These are phyloP conservation scores for Trichocladium antarcticum DNA, from an alignment of 495 filamentous ascomycete genomes.

Conservation along the genomic window DNA sequence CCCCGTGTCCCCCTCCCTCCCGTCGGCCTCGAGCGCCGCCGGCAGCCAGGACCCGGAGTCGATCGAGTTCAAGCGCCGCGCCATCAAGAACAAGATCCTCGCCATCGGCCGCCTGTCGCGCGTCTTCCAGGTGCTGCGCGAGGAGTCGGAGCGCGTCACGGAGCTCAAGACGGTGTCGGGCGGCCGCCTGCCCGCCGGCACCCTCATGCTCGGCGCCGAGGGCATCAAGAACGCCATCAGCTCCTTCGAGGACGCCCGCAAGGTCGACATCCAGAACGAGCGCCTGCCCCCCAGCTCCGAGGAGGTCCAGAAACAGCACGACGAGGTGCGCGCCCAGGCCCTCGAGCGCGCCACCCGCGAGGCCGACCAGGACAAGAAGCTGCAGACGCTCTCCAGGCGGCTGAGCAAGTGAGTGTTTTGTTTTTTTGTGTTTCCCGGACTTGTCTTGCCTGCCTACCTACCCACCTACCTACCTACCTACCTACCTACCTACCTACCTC, in stretches of 20 bases:
- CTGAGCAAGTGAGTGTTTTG: constrained; percentile 98
- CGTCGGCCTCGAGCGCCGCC: constrained; percentile 18
- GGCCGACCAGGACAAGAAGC: constrained; percentile 79
- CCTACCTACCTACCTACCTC: too few relatives aligned
- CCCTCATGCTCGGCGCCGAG: constrained; percentile 94
- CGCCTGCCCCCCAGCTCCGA: constrained; percentile 83
- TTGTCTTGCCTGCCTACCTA: too few relatives aligned
- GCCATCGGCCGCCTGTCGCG: constrained; percentile 93
- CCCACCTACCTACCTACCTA: too few relatives aligned
- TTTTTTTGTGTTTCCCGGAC: too few relatives aligned
- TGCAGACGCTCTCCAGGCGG: constrained; percentile 74
- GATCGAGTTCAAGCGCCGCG: constrained; percentile 82
- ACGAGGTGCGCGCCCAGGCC: constrained; percentile 68
- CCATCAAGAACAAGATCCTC: constrained; percentile 98
- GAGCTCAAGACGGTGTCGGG: constrained; percentile 95
- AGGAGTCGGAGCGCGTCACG: constrained; percentile 92
- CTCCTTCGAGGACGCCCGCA: constrained; percentile 94
- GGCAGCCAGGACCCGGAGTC: constrained; percentile 59
- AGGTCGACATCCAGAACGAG: constrained; percentile 96
- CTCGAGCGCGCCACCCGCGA: constrained; percentile 73
- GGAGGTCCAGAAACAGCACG: constrained; percentile 69
- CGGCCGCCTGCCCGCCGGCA: constrained; percentile 85
- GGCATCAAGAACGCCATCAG: constrained; percentile 98
- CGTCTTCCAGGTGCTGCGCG: constrained; percentile 95
- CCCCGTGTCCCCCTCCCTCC: constrained; percentile 58